A percentile compares a stretch with the other conserved stretches of the same genome.
Evolutionary conservation across 2,329 filamentous ascomycete species (phyloP).

Genomic region (Tolypocladium cylindrosporum): DNA sequence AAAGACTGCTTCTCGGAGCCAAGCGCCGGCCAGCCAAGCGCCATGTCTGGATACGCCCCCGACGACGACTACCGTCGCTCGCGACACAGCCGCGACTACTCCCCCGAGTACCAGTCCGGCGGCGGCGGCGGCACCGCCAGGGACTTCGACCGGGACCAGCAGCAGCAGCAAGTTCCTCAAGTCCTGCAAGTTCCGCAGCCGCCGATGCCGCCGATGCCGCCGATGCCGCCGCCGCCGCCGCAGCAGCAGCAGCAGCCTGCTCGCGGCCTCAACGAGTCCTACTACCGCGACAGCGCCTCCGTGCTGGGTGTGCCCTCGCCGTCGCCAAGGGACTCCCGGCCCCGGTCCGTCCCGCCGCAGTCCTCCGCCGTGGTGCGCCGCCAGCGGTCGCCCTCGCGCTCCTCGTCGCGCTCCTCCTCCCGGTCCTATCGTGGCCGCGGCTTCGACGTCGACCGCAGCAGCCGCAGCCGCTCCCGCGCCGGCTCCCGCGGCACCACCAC

Average conservation of each 20-base stretch:
- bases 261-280: slow-evolving; percentile 15
- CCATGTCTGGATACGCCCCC: slow-evolving; percentile 16
- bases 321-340: slow-evolving; percentile 10
- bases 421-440: slow-evolving; percentile 13
- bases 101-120: slow-evolving; percentile 21
- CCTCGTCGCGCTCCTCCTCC: slow-evolving; percentile 13
- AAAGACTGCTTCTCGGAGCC: neutral
- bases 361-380: slow-evolving; percentile 10
- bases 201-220: neutral
- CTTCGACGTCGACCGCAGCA: neutral
- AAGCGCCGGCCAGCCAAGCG: neutral
- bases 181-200: neutral
- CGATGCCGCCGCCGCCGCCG: neutral
- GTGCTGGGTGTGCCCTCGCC: slow-evolving; percentile 19
- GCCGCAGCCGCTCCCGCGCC: slow-evolving; percentile 5
- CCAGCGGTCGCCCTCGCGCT: slow-evolving; percentile 7
- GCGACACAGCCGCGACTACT: slow-evolving; percentile 16
- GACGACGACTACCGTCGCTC: slow-evolving; percentile 13
- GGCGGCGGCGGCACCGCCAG: slow-evolving; percentile 7
- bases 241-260: slow-evolving; percentile 3
- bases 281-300: slow-evolving; percentile 12
- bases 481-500: slow-evolving; percentile 1
- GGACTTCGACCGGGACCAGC: neutral
- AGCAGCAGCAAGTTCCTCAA: neutral
- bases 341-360: slow-evolving; percentile 22